Evolutionary conservation across 306 rosid genomes (phyloP), one percentile per base, ranked within the genome.

Genomic region (Erythrophleum fordii): DNA sequence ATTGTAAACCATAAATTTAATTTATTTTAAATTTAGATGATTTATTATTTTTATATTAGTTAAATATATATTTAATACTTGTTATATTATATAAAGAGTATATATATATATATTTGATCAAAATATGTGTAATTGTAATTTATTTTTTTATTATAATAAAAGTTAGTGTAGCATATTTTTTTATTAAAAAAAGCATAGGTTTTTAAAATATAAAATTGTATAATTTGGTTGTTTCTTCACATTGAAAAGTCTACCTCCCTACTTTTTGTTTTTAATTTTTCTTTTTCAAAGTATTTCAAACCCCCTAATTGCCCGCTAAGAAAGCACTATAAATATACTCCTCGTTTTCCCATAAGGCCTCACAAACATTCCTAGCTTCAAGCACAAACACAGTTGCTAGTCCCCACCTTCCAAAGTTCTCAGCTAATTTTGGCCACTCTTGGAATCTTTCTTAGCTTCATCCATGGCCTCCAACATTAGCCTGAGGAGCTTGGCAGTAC

Each of bases 391-490:
- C 20, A 35, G 25, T 8, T 14, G 1, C 3, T 59, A 10, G n/a
- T 26, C 58, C 34, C 20, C 35, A 11, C 14, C 17, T 49, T 51
- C 59, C 77, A 29, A 66, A 39, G 18, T 61, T 44, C 68, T 9
- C 25, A 46, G 52, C 76, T 66, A 35, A 7, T 72, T 81, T 48
- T n/a, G 81, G 81, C 69, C 81, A 75, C 29, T 6, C 29, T n/a
- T 14, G 1, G 28, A 12, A 5, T 34, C 29, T 41, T 41, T 56
- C 7, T 44, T 14, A 17, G 1, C 79, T 35, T 35, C 7, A 58
- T 42, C 75, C 55, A 87, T 90, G 94, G 92, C 92, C 80, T 81
- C 93, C 42, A 81, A 83, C 59, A 62, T 75, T 28, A 73, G 77
- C 87, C 65, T 84, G 58, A 73, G 46, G 17, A 77, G 49, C 76